Conservation (phyloP, 306 rosid species). For the Medicago truncatula region DNA sequence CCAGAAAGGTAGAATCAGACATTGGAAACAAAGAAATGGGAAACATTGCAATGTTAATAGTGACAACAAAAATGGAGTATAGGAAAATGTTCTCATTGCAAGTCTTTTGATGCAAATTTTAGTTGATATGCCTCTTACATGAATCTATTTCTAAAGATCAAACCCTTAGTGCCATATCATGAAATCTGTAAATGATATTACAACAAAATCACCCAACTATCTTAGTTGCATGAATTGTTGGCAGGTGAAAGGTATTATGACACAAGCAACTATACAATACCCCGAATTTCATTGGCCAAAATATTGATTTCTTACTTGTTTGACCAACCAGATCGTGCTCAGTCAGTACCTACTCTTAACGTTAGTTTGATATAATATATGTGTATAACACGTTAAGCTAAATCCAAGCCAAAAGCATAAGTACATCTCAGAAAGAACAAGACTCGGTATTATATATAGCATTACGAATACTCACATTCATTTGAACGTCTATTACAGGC, state of each 20-base stretch:
- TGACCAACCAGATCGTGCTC: conserved; percentile 29
- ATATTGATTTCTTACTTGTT: conserved; percentile 13
- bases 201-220: conserved; percentile 20
- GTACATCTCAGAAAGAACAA: conserved; percentile 18
- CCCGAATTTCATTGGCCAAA: conserved; percentile 20
- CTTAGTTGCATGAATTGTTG: conserved; percentile 16
- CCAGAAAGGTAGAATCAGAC: conserved; percentile 40
- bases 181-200: conserved; percentile 25
- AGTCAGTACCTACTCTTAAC: conserved; percentile 12
- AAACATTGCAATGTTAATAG: conserved; percentile 30
- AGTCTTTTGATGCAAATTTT: conserved; percentile 24
- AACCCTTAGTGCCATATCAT: conserved; percentile 28
- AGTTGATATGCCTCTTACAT: conserved; percentile 20
- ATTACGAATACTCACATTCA: conserved; percentile 70
- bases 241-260: conserved; percentile 14
- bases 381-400: conserved; percentile 24
- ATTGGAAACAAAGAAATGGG: not conserved
- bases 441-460: conserved; percentile 13
- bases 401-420: conserved; percentile 29
- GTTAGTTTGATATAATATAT: conserved; percentile 20
- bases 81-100: conserved; percentile 12
- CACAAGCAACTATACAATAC: conserved; percentile 25
- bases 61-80: conserved; percentile 27
- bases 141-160: conserved; percentile 33
- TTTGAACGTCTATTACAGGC: conserved; percentile 80